Evolutionary conservation across 176 grass and related monocot species (phyloP), one percentile per base, ranked within the genome.

Genomic region (Musa acuminata): DNA sequence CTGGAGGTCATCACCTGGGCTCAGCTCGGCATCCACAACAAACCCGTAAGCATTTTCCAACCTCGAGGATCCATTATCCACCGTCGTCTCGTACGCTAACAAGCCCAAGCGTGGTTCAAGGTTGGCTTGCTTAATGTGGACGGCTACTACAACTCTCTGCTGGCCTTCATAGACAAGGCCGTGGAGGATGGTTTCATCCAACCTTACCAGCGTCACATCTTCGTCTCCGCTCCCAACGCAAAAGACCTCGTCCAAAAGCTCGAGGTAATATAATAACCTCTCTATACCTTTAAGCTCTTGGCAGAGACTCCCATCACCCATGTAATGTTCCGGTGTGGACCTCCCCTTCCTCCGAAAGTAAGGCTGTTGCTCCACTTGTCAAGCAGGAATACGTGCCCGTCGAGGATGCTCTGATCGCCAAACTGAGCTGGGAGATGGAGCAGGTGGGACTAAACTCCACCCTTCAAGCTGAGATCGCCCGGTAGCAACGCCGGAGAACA

Each of bases 171-270:
- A 69, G 95, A 99, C 84, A 99, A 91, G 83, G 91, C 95, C 2
- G 95, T 94, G 25, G 95, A 91, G 78, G 95, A 99, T 79, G 95
- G 95, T 22, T 99, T 99, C 90, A 91, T 99, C 67, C 53, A 85
- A 65, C 90, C 95, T 0, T 72, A 72, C 9, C 95, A 99, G 76
- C 88, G 95, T 80, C 78, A 89, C 84, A 87, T 99, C 91, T 84
- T 99, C 75, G 95, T 99, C 80, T 87, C 84, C 35, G 80, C 95
- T 3, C 72, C 82, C 54, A 86, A 85, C 72, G 90, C 88, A 75
- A 74, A 79, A 52, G 86, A 58, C 43, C 88, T 99, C 69, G 91
- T 99, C 75, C 90, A 79, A 68, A 99, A 99, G 86, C 91, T 99
- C 54, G 95, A 99, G 86, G 95, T 97, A 64, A 24, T 25, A 72